Conservation (phyloP, 2,329 filamentous ascomycete genomes). For the Gyromitra esculenta region DNA sequence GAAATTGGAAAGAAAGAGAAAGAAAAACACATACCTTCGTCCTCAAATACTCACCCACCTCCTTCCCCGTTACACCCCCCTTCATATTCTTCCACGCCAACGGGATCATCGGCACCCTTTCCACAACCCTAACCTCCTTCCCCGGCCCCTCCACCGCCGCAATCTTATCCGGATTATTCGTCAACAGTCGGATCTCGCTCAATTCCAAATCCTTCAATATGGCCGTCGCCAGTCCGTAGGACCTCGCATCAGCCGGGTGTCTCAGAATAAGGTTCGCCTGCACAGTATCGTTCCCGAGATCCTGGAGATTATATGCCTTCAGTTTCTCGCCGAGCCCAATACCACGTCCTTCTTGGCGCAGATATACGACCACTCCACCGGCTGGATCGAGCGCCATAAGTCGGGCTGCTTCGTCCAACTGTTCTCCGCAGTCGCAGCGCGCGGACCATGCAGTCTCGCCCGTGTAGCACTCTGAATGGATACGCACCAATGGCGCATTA, state of each 20-base stretch:
- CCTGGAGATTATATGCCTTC: conserved; percentile 97
- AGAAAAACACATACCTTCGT: conserved; percentile 76
- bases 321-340: conserved; percentile 95
- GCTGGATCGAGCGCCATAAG: conserved; percentile 76
- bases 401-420: conserved; percentile 93
- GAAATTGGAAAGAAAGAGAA: neutral
- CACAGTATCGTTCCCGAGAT: conserved; percentile 95
- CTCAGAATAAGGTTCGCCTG: conserved; percentile 91
- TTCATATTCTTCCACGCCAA: conserved; percentile 86
- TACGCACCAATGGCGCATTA: conserved; percentile 79
- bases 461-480: conserved; percentile 98
- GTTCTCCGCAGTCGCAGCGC: conserved; percentile 96
- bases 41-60: conserved; percentile 92
- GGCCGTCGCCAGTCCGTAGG: conserved; percentile 94
- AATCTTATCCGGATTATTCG: conserved; percentile 98
- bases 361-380: conserved; percentile 92
- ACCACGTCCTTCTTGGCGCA: conserved; percentile 93
- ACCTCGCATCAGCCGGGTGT: conserved; percentile 92
- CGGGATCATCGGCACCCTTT: conserved; percentile 94
- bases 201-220: conserved; percentile 90
- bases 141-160: conserved; percentile 91
- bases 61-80: conserved; percentile 82
- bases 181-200: conserved; percentile 80
- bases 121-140: conserved; percentile 84
- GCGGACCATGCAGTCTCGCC: conserved; percentile 99